Percentiles rank a stretch among this genome's conserved stretches.
These are phyloP conservation scores for Otatea glauca DNA, from an alignment of 176 grass and related monocot species.

Conservation along the genomic window DNA sequence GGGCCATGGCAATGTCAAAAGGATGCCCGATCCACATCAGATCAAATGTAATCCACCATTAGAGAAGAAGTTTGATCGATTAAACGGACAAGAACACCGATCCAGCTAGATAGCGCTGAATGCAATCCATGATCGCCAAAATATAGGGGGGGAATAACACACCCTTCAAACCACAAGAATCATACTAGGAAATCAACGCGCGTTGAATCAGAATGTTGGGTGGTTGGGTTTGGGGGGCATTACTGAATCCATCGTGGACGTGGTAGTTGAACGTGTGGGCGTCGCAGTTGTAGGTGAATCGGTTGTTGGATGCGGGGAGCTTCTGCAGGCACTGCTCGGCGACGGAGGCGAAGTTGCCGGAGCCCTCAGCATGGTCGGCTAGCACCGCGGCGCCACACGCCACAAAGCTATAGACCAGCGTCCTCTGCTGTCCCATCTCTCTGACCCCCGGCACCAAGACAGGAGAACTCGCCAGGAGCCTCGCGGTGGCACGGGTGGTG, in stretches of 20 bases:
- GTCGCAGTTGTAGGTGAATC: constrained; percentile 71
- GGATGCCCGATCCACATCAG: not conserved
- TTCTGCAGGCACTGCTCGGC: constrained; percentile 71
- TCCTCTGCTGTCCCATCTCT: constrained; percentile 58
- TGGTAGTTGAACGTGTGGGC: constrained; percentile 86
- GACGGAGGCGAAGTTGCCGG: constrained; percentile 74
- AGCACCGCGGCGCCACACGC: constrained; percentile 62
- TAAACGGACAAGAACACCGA: not conserved
- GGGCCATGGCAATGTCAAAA: not conserved
- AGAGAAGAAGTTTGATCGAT: not conserved
- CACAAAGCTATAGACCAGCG: constrained; percentile 72
- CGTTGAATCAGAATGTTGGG: too few relatives aligned
- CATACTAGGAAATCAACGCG: too few relatives aligned
- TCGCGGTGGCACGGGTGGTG: not conserved
- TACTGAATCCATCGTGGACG: constrained; percentile 78
- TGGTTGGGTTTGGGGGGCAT: not conserved
- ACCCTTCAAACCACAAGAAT: not conserved
- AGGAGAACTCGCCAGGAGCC: not conserved
- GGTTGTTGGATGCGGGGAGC: constrained; percentile 69
- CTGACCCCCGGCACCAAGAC: constrained; percentile 30
- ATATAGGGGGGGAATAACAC: too few relatives aligned
- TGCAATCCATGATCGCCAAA: not conserved
- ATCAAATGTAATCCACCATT: not conserved
- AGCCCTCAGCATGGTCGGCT: constrained; percentile 68
- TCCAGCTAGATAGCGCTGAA: not conserved